phyloP scores from a whole-genome alignment of 257 asterid genomes.

The Osmanthus fragrans region DNA sequence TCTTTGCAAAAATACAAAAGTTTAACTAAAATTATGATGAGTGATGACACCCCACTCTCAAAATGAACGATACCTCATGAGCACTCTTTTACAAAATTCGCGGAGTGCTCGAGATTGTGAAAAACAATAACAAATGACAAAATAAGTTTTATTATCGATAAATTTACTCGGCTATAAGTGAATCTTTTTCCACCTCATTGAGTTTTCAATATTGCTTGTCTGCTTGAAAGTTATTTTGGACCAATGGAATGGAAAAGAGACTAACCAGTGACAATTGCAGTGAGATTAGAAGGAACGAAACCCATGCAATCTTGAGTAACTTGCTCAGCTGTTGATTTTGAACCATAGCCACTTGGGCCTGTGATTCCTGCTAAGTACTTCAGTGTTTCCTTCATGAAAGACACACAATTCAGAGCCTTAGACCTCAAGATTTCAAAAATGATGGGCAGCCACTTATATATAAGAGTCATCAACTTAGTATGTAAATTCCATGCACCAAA shows the following conservation, averaged over 20 bases:
- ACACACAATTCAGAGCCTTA: conserved; percentile 39
- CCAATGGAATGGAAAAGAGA: neutral
- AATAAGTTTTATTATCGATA: neutral
- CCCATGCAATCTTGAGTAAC: conserved; percentile 44
- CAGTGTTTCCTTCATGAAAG: conserved; percentile 61
- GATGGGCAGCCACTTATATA: conserved; percentile 51
- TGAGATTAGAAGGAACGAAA: conserved; percentile 39
- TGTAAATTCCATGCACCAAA: conserved; percentile 47
- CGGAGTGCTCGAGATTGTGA: neutral
- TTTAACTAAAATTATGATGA: neutral
- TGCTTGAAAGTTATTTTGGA: neutral
- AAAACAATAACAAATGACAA: neutral
- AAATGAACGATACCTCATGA: neutral
- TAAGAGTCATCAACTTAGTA: conserved; percentile 41
- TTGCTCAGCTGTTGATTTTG: conserved; percentile 71
- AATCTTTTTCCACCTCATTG: neutral
- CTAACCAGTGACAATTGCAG: conserved; percentile 89
- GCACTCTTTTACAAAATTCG: neutral
- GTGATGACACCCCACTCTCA: neutral
- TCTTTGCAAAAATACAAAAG: neutral
- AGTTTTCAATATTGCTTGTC: neutral
- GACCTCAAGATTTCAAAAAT: conserved; percentile 38
- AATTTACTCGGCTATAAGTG: neutral
- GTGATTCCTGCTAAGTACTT: conserved; percentile 79
- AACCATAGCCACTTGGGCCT: conserved; percentile 85